Conservation (phyloP, 345 rosid genomes). For the Abelmoschus esculentus region DNA sequence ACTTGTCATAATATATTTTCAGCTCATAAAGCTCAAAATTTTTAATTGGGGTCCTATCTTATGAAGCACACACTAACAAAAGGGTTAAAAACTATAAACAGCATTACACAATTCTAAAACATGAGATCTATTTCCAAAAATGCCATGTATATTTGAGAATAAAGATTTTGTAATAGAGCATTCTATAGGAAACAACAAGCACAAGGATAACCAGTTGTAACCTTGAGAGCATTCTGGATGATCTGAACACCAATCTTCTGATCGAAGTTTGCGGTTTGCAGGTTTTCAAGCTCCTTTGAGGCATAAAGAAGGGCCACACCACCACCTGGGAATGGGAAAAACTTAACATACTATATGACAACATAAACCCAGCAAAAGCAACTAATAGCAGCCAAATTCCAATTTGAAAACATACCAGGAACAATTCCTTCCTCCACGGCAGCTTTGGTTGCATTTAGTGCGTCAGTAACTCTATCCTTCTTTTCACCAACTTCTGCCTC, state of each 20-base stretch:
- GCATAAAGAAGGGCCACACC: constrained; percentile 29
- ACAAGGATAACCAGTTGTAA: not conserved
- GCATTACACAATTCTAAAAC: not conserved
- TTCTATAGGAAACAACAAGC: not conserved
- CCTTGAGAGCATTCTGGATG: constrained; percentile 29
- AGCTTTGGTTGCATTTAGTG: constrained; percentile 27
- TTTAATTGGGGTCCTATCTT: not conserved
- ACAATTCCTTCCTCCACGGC: constrained; percentile 30
- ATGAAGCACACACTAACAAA: not conserved
- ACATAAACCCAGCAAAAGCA: not conserved
- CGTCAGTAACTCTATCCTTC: constrained; percentile 27
- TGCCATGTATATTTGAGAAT: not conserved
- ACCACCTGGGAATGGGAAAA: constrained; percentile 15
- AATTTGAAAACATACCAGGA: constrained; percentile 17
- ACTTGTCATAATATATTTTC: not conserved
- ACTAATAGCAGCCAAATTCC: not conserved
- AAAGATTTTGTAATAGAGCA: not conserved
- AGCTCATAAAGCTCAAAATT: not conserved
- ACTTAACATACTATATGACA: not conserved
- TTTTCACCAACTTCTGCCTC: constrained; percentile 26
- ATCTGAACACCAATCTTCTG: constrained; percentile 28
- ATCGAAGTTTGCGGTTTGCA: constrained; percentile 22
- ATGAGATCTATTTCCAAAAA: not conserved
- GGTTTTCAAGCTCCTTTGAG: constrained; percentile 22
- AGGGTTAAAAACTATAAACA: not conserved